phyloP scores from a whole-genome alignment of 495 filamentous ascomycete species.

The Xylaria nigripes region DNA sequence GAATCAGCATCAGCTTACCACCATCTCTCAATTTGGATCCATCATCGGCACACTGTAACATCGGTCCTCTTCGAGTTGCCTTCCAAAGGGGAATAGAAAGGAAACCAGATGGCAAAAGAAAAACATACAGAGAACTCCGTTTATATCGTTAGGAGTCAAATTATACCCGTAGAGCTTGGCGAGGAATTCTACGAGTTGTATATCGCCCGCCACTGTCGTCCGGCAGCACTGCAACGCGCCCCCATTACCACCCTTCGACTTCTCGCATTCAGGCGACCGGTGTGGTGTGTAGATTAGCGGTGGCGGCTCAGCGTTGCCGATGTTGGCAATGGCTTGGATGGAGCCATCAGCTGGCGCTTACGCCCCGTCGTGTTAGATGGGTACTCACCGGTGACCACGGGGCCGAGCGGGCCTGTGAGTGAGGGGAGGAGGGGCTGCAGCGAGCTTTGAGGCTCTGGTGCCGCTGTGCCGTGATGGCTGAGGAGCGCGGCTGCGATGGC shows the following conservation, averaged over 20 bases:
- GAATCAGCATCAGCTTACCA: not conserved
- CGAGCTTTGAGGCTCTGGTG: not conserved
- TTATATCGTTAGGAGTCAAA: slow-evolving; percentile 29
- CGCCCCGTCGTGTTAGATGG: not conserved
- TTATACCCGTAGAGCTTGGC: slow-evolving; percentile 19
- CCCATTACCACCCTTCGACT: slow-evolving; percentile 11
- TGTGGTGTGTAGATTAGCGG: slow-evolving; percentile 4
- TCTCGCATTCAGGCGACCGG: slow-evolving; percentile 22
- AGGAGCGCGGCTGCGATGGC: not conserved
- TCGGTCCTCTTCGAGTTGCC: no score
- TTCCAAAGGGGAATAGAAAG: not conserved
- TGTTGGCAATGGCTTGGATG: not conserved
- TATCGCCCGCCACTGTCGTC: slow-evolving; percentile 23
- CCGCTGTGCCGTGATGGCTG: not conserved
- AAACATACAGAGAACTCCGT: slow-evolving; percentile 26
- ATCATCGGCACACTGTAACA: not conserved
- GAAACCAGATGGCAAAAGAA: not conserved
- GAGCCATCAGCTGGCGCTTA: no score
- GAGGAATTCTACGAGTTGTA: slow-evolving; percentile 21
- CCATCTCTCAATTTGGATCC: not conserved
- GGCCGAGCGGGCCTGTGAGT: not conserved
- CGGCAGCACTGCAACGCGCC: slow-evolving; percentile 27
- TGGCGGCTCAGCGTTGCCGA: slow-evolving; percentile 6
- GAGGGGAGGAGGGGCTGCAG: not conserved
- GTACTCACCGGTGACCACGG: slow-evolving; percentile 3